Evolutionary conservation across 2,329 filamentous ascomycete genomes (phyloP), one percentile per base, ranked within the genome.

Genomic region (Sporothrix phasma): DNA sequence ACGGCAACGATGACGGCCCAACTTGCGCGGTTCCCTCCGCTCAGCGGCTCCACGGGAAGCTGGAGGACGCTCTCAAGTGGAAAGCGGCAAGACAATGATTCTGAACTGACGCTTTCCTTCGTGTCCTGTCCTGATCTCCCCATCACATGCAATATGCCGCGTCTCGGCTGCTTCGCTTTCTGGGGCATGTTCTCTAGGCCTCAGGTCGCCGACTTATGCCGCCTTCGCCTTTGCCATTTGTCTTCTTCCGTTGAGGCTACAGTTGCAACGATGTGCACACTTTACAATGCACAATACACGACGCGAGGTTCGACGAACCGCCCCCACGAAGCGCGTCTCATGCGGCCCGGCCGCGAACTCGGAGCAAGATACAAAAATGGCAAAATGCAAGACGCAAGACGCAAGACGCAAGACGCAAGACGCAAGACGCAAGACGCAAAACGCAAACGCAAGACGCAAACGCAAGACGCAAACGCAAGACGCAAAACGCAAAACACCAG

Each of bases 1-100:
- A 79, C 62, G 82, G 81, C 65, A 75, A 78, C 46, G 81, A 81
- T 64, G 75, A 74, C 60, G 78, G 78, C n/a, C 77, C 22, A 78
- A 81, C 68, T 75, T 88, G 72, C 81, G 80, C 70, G 76, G 78
- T 22, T 86, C 89, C 71, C 78, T 89, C 65, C 82, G 85, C 68
- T 83, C 85, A 59, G 79, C 80, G 15, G 76, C n/a, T 89, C 71
- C 81, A 86, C 56, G 71, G 75, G 47, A 85, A 85, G 70, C 73
- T 85, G 37, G 74, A 75, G 29, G 74, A 74, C 24, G 80, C 83
- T 71, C 76, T 86, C 39, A 76, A 83, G 69, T 87, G 84, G 84
- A 84, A 84, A 73, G 17, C 45, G 17, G 61, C 49, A 13, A 47
- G 45, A 15, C 49, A 34, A 47, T 49, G 58, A 61, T 37, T 39